Evolutionary conservation across 106 monocot genomes (phyloP), one percentile per base, ranked within the genome.

Genomic region (Apostasia ramifera): DNA sequence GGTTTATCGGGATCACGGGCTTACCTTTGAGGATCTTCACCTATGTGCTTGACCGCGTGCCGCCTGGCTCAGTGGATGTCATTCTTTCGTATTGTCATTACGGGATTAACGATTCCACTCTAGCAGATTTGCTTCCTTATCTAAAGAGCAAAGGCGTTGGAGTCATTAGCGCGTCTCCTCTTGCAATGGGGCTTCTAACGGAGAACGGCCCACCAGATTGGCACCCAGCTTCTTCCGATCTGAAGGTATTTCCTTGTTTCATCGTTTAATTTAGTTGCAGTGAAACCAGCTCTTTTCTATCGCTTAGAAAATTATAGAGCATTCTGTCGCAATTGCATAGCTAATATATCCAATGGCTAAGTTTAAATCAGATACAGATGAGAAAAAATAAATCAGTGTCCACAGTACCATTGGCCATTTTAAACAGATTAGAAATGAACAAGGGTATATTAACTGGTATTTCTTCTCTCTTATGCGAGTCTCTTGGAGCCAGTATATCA

Each of bases 11-110:
- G 41, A 95, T 95, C 45, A 86, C 95, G 1, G 88, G 91, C 3
- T 74, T 95, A 8, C 95, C 95, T 3, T 47, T 95, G 69, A 64
- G 58, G 50, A 74, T 91, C 44, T 95, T 86, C 72, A 86, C 71
- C 1, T 91, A 91, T 51, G 83, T 95, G 55, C 88, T 95, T 38
- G 88, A 95, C 69, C 76, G 91, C 2, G 78, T 86, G 14, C 91
- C 85, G 7, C 83, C 77, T 11, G 88, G 83, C 26, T 79, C 88
- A 0, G 84, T 95, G 15, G 95, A 95, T 78, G 91, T 88, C 57
- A 78, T 95, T 64, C 91, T 95, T 43, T 95, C 91, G 0, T 89
- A 95, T 58, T 95, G 95, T 62, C 95, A 91, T 80, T 88, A 88
- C 57, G 62, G 86, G n/a, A 86, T 95, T 51, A 91, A 91, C 55